phyloP scores from a whole-genome alignment of 371 early-diverging fungal genomes.

The Sporodiniella umbellata region DNA sequence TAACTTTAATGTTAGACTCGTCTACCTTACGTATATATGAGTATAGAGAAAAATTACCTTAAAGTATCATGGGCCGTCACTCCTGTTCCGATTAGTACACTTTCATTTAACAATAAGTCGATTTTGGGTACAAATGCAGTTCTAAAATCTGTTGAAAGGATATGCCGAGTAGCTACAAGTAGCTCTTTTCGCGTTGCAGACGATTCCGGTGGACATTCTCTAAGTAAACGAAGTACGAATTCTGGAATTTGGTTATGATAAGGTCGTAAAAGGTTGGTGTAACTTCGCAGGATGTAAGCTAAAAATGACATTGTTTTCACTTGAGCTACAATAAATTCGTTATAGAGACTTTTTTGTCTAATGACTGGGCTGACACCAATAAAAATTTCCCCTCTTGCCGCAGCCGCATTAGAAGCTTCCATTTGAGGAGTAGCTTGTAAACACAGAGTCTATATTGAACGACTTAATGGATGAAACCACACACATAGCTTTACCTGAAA shows the following conservation, averaged over 20 bases:
- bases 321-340: slow-evolving; percentile 86
- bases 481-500: slow-evolving; percentile 56
- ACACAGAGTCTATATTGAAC: slow-evolving; percentile 55
- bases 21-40: too few species aligned
- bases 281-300: slow-evolving; percentile 88
- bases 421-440: slow-evolving; percentile 79
- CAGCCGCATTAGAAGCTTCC: slow-evolving; percentile 69
- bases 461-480: neutral
- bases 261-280: slow-evolving; percentile 64
- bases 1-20: slow-evolving; percentile 10
- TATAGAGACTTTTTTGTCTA: slow-evolving; percentile 66
- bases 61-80: slow-evolving; percentile 91
- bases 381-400: slow-evolving; percentile 65
- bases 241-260: slow-evolving; percentile 87
- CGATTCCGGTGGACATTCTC: slow-evolving; percentile 93
- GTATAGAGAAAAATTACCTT: slow-evolving; percentile 48
- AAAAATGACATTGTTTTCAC: slow-evolving; percentile 97
- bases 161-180: slow-evolving; percentile 90
- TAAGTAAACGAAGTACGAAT: slow-evolving; percentile 80
- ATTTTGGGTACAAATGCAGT: slow-evolving; percentile 84
- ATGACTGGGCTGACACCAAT: slow-evolving; percentile 82
- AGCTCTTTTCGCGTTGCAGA: slow-evolving; percentile 93
- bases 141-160: slow-evolving; percentile 89
- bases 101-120: slow-evolving; percentile 85
- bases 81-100: slow-evolving; percentile 89